Base-by-base conservation (phyloP, 2,329 filamentous ascomycete species). In the Epichloe sp. region DNA sequence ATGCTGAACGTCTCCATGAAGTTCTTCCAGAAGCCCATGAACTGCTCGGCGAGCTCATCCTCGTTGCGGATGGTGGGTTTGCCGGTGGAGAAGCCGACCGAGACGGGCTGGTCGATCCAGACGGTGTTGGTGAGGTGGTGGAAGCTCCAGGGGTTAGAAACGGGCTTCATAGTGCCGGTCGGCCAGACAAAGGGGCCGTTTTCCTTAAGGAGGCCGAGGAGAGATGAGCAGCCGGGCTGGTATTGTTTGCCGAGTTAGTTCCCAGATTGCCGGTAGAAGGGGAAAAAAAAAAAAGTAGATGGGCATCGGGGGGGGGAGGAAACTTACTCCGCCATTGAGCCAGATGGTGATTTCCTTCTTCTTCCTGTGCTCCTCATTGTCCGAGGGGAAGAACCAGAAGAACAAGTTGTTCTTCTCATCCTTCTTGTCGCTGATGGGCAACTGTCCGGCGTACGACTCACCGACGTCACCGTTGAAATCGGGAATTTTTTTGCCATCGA, bases 11-110 rank as follows among this genome's bases (percentile, higher is more conserved):
- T 81, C 36, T 86, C 72, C 52, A 88, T 68, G 58, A 88, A 89
- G 68, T 88, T 88, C 68, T 83, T 82, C 75, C 82, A 89, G 68
- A 88, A 93, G 47, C 83, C 83, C 15, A 85, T 71, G 63, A 91
- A 88, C 57, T 90, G 78, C n/a, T 69, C 65, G 0, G 84, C 83
- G 1, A 85, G 73, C 56, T 88, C 84, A 34, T 79, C 75, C 56
- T 88, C 81, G 57, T 76, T 78, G 4, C 71, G 79, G 10, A 83
- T 83, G 0, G 76, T 85, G 3, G 80, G 72, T 0, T 68, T 77
- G 14, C 85, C 85, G 36, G 78, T 75, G 0, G 80, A 78, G 63
- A 86, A 90, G 14, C 86, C 86, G 0, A 84, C 85, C 34, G 75
- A 74, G 11, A 80, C 68, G 5, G 80, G 82, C 61, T 86, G 83